Conservation (phyloP, 345 rosid species). For the Hibiscus syriacus region DNA sequence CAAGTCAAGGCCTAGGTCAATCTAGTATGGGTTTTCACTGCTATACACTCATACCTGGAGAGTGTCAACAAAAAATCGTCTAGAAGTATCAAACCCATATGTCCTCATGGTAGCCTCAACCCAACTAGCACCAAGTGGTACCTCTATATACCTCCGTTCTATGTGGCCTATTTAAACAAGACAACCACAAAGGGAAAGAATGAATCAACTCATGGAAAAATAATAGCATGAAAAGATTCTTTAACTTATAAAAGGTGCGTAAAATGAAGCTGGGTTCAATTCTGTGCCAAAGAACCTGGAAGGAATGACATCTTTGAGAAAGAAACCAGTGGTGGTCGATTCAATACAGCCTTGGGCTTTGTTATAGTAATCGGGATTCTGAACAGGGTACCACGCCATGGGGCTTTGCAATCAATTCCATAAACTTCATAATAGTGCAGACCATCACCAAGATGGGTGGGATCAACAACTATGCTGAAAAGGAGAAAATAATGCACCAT, state of each 20-base stretch:
- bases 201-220: not conserved
- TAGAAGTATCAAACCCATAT: constrained; percentile 74
- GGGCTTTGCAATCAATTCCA: constrained; percentile 96
- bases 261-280: not conserved
- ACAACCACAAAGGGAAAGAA: constrained; percentile 12
- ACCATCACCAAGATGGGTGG: constrained; percentile 68
- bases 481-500: constrained; percentile 13
- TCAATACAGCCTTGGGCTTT: constrained; percentile 58
- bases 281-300: constrained; percentile 46
- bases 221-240: not conserved
- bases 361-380: constrained; percentile 79
- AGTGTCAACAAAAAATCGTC: constrained; percentile 75
- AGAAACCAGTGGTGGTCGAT: constrained; percentile 63
- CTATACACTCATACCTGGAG: constrained; percentile 53
- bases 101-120: constrained; percentile 88
- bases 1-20: too few relatives aligned
- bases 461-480: constrained; percentile 90
- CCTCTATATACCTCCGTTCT: constrained; percentile 82
- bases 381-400: constrained; percentile 90
- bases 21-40: constrained; percentile 8
- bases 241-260: not conserved
- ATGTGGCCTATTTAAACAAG: constrained; percentile 55
- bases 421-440: constrained; percentile 83
- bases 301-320: constrained; percentile 70
- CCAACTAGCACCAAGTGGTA: constrained; percentile 88